Conservation (phyloP, 768 basidiomycete genomes). For the Panus rudis region DNA sequence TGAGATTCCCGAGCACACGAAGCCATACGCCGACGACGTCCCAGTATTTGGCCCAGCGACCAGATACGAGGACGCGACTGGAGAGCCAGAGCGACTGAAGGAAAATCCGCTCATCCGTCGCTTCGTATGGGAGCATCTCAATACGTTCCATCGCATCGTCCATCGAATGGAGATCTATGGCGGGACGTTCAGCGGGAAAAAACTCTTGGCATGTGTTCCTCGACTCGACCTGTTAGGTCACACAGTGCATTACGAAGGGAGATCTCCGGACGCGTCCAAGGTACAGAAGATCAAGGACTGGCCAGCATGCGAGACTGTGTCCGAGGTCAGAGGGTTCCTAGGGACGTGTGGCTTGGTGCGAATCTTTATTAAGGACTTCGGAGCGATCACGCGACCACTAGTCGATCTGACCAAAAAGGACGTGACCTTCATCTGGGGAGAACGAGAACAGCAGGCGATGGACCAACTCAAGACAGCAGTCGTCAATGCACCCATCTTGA, state of each 20-base stretch:
- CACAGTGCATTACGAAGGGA: constrained; percentile 6
- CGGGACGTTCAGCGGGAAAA: constrained; percentile 9
- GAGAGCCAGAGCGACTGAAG: constrained; percentile 4
- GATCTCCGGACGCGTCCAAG: constrained; percentile 8
- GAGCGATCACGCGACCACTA: constrained; percentile 5
- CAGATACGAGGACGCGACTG: constrained; percentile 5
- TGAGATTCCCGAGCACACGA: constrained; percentile 16
- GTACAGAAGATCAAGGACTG: constrained; percentile 10
- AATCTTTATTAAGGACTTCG: constrained; percentile 14
- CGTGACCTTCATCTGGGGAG: constrained; percentile 24
- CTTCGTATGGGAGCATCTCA: constrained; percentile 17
- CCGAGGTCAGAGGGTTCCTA: constrained; percentile 15
- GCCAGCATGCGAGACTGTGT: constrained; percentile 5
- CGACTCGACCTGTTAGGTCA: constrained; percentile 9
- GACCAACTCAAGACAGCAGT: constrained; percentile 23
- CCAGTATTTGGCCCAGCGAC: constrained; percentile 15
- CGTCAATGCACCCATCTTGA: constrained; percentile 20
- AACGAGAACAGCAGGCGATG: constrained; percentile 21
- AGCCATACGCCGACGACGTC: constrained; percentile 19
- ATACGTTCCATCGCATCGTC: constrained; percentile 13
- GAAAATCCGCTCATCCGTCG: constrained; percentile 12
- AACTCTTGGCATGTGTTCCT: constrained; percentile 2
- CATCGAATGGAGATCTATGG: constrained; percentile 11
- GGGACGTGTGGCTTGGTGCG: constrained; percentile 13
- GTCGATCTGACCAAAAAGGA: constrained; percentile 15